These are phyloP conservation scores for Beauveria brongniartii DNA, from an alignment of 2,329 filamentous ascomycete species.

Conservation along the genomic window DNA sequence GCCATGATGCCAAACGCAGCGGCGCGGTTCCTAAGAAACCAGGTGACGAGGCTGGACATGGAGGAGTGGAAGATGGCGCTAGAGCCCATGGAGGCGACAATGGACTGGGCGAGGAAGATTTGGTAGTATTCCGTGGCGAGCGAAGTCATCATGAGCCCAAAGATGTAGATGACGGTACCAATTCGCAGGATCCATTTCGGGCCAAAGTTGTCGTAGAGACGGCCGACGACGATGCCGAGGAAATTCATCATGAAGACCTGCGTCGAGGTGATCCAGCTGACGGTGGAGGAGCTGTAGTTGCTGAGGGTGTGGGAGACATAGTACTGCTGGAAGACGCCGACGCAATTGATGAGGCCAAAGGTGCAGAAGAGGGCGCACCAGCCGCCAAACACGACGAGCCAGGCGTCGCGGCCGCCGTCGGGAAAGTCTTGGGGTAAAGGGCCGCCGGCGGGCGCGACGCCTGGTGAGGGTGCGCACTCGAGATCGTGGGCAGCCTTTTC, in stretches of 20 bases:
- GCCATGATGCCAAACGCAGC: slow-evolving; percentile 46
- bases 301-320: slow-evolving; percentile 42
- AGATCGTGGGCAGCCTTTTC: neutral
- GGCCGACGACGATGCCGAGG: slow-evolving; percentile 45
- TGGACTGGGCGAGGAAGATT: slow-evolving; percentile 34
- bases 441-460: slow-evolving; percentile 12
- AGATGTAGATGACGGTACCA: slow-evolving; percentile 50
- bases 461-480: neutral
- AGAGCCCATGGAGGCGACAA: slow-evolving; percentile 34
- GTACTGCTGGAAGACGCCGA: slow-evolving; percentile 52
- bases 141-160: slow-evolving; percentile 58
- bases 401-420: slow-evolving; percentile 50
- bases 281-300: slow-evolving; percentile 39
- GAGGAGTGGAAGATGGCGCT: slow-evolving; percentile 34
- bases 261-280: slow-evolving; percentile 53
- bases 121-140: slow-evolving; percentile 39
- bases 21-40: slow-evolving; percentile 45
- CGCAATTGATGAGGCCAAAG: slow-evolving; percentile 35
- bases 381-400: slow-evolving; percentile 45
- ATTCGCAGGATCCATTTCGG: slow-evolving; percentile 47
- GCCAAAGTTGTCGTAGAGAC: slow-evolving; percentile 57
- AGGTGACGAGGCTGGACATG: slow-evolving; percentile 37
- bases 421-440: slow-evolving; percentile 44
- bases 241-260: slow-evolving; percentile 42
- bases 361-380: slow-evolving; percentile 37